Base-by-base conservation (phyloP, 2,329 filamentous ascomycete genomes). In the Paecilomyces niveus region DNA sequence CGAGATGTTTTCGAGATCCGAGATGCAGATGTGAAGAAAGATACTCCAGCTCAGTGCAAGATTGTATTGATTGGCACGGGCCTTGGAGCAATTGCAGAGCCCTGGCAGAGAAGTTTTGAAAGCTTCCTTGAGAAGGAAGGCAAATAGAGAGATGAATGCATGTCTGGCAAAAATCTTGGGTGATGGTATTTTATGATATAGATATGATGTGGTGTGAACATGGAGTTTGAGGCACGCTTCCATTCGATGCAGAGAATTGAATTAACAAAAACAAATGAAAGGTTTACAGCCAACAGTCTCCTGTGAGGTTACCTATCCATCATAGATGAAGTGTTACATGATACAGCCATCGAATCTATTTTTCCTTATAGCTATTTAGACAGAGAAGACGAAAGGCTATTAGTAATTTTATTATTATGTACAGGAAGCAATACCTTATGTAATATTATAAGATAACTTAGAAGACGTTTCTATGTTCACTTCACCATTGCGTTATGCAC, bases 1-100 rank as follows among this genome's bases (percentile, higher is more conserved):
- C 80, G 93, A 56, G 93, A 97, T 66, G 83, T 97, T 15, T 99
- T 97, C 72, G 94, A 99, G 68, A 89, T 97, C 24, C 84, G 90
- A 24, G 91, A 96, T 64, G 65, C 68, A 13, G 66, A 70, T n/a
- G 58, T 62, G 13, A 58, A 60, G 8, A 63, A 65, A 21, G 68
- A 70, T 15, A 59, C 58, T 21, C 57, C 59, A 15, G 61, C 61
- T 50, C 66, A 70, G 33, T 76, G 73, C 58, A 80, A 78, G 65
- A 70, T 81, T 61, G 77, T 80, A 11, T 65, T 81, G 29, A 81
- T 81, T 62, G 78, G 78, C 15, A 62, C 75, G 56, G 75, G 77
- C 3, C 63, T 80, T 39, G 74, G 74, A 54, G 56, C 59, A 53
- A 63, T 68, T 65, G 63, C 59, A 18, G 62, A 61, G 31, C 62